phyloP scores from a whole-genome alignment of 352 stramenopile species.

The Globisporangium middletonii region DNA sequence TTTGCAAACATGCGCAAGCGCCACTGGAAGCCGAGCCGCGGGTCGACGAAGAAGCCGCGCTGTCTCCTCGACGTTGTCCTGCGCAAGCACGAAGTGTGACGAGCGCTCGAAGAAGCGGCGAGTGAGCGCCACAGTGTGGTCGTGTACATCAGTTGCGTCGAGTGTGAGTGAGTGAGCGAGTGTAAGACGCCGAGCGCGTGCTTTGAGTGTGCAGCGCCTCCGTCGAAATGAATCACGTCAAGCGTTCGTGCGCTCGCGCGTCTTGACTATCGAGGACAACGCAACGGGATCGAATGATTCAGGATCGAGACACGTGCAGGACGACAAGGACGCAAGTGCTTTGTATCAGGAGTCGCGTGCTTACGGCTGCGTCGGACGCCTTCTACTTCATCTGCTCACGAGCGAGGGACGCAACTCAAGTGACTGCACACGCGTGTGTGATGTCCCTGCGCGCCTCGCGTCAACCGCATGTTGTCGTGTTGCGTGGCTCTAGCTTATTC shows the following conservation, averaged over 20 bases:
- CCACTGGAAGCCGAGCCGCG: conserved; percentile 76
- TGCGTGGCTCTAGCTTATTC: conserved; percentile 21
- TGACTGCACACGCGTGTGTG: background rate
- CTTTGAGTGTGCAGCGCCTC: no score
- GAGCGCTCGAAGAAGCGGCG: no score
- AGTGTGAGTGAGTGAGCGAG: no score
- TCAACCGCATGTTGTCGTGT: background rate
- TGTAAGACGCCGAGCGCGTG: no score
- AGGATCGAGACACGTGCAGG: no score
- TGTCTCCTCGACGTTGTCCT: conserved; percentile 75
- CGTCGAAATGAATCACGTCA: no score
- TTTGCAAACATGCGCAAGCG: conserved; percentile 89
- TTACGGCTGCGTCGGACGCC: background rate
- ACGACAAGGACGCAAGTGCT: background rate
- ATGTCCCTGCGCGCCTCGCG: background rate
- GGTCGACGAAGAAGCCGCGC: conserved; percentile 69
- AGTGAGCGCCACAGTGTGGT: no score
- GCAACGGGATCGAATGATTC: no score
- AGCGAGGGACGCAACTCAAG: no score
- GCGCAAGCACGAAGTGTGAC: conserved; percentile 47
- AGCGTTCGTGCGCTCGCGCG: no score
- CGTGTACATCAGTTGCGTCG: no score
- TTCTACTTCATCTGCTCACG: background rate
- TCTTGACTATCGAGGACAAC: background rate
- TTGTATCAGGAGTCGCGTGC: background rate